phyloP scores from a whole-genome alignment of 139 green algal species.

The Chlamydomonas eustigma region DNA sequence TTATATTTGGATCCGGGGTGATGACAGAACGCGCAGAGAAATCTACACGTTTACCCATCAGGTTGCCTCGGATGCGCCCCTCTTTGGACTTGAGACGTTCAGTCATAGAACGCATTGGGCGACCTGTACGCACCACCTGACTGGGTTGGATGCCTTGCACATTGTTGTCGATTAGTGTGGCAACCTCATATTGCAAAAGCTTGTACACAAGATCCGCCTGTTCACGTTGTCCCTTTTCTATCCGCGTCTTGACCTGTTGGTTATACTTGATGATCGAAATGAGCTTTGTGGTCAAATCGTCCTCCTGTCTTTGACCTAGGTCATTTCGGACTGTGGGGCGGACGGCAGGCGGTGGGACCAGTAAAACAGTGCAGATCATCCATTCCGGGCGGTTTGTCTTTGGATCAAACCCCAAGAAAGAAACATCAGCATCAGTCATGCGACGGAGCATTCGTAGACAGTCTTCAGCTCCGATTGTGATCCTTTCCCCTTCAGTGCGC shows the following conservation, averaged over 20 bases:
- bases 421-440: constrained; percentile 86
- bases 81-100: constrained; percentile 70
- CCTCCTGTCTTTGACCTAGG: constrained; percentile 61
- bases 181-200: constrained; percentile 78
- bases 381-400: constrained; percentile 78
- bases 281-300: constrained; percentile 96
- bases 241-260: constrained; percentile 76
- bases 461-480: constrained; percentile 62
- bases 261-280: constrained; percentile 88
- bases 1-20: constrained; percentile 90
- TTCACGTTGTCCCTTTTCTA: constrained; percentile 63
- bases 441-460: constrained; percentile 79
- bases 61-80: constrained; percentile 91
- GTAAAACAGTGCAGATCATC: constrained; percentile 87
- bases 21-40: constrained; percentile 96
- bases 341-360: constrained; percentile 81
- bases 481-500: background rate
- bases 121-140: constrained; percentile 54
- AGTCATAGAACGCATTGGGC: constrained; percentile 88
- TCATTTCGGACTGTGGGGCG: constrained; percentile 62
- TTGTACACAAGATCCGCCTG: constrained; percentile 39
- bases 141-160: constrained; percentile 37
- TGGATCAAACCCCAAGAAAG: constrained; percentile 78
- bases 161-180: constrained; percentile 94
- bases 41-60: constrained; percentile 98